A percentile compares a stretch with the other conserved stretches of the same genome.
These are phyloP conservation scores for Symmetrospora coprosmae DNA, from an alignment of 768 basidiomycete species.

Conservation along the genomic window DNA sequence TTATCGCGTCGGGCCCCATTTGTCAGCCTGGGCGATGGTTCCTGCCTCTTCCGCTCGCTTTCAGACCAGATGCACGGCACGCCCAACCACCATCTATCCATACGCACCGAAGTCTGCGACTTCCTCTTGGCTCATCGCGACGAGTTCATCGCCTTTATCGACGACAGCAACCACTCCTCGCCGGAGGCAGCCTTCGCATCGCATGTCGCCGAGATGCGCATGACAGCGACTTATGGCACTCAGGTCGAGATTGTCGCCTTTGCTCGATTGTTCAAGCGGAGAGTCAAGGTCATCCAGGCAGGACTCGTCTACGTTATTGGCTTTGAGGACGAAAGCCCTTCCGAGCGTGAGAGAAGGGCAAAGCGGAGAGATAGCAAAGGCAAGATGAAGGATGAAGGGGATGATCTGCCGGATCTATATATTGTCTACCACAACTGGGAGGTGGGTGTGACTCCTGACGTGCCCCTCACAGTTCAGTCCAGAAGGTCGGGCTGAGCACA, in stretches of 20 bases:
- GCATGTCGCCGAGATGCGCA: constrained; percentile 24
- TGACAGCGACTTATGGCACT: constrained; percentile 68
- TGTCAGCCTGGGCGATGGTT: constrained; percentile 46
- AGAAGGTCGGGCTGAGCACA: too few species aligned
- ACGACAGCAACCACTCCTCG: constrained; percentile 39
- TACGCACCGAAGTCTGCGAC: constrained; percentile 64
- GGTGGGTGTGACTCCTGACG: neutral
- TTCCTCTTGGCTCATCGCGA: constrained; percentile 58
- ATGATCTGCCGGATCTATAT: constrained; percentile 44
- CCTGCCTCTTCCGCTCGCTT: constrained; percentile 59
- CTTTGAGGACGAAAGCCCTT: constrained; percentile 38
- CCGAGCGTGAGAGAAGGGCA: constrained; percentile 6
- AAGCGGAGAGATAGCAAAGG: constrained; percentile 17
- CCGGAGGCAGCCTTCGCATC: neutral
- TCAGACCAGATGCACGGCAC: constrained; percentile 67
- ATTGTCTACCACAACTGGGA: constrained; percentile 66
- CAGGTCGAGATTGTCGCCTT: constrained; percentile 89
- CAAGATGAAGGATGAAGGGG: constrained; percentile 21
- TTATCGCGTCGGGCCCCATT: neutral
- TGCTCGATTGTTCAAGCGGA: constrained; percentile 58
- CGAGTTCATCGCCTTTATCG: constrained; percentile 74
- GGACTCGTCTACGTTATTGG: constrained; percentile 79
- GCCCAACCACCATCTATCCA: constrained; percentile 51
- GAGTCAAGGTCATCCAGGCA: constrained; percentile 86
- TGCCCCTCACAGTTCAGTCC: too few species aligned